Evolutionary conservation across 2,329 filamentous ascomycete species (phyloP).

Genomic region (Stachybotrys chlorohalonatus): DNA sequence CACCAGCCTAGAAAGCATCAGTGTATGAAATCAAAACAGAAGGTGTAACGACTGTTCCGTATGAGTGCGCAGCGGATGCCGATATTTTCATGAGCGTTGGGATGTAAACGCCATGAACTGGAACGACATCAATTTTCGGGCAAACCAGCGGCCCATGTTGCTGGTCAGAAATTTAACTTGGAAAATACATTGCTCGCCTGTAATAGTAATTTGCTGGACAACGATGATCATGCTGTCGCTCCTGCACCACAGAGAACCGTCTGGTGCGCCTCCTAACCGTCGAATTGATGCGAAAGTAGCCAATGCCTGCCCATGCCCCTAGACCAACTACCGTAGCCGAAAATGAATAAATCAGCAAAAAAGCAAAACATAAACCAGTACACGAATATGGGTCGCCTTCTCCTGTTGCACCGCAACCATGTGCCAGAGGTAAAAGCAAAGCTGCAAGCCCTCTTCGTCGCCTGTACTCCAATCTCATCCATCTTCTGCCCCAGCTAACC

Average conservation of each 20-base stretch:
- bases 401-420: not conserved
- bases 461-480: not conserved
- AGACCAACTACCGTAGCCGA: not conserved
- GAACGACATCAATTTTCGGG: no score
- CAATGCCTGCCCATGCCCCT: not conserved
- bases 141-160: no score
- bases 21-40: constrained; percentile 10
- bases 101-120: no score
- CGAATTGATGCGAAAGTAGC: not conserved
- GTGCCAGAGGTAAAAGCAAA: not conserved
- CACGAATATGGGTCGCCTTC: not conserved
- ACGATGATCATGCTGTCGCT: not conserved
- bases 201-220: not conserved
- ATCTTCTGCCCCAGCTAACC: not conserved
- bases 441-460: not conserved
- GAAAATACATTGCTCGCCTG: not conserved
- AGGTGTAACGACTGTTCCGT: no score
- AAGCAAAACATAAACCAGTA: not conserved
- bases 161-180: no score
- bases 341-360: not conserved
- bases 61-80: no score
- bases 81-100: no score
- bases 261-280: not conserved
- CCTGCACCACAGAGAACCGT: not conserved
- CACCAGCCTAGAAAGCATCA: constrained; percentile 27